Evolutionary conservation across 2,329 filamentous ascomycete species (phyloP).

Genomic region (Ceratocystis ficicola): DNA sequence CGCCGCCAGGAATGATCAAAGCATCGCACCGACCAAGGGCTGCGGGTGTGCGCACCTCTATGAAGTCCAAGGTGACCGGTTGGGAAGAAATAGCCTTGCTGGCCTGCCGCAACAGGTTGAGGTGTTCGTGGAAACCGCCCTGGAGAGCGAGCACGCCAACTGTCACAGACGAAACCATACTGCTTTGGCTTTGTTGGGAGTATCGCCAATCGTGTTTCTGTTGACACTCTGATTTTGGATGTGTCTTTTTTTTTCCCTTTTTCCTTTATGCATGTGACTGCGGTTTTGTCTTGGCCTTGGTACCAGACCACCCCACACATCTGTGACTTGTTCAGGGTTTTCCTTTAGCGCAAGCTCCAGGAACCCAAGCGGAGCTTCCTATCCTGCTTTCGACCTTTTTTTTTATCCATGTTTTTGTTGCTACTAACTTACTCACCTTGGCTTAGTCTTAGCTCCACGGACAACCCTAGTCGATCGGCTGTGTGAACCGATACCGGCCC

Average conservation of each 20-base stretch:
- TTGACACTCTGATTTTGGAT: neutral
- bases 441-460: neutral
- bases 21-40: slow-evolving; percentile 66
- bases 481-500: slow-evolving; percentile 10
- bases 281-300: no score
- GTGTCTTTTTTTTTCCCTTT: neutral
- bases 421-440: neutral
- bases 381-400: neutral
- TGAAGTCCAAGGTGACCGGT: slow-evolving; percentile 41
- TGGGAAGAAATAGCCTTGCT: slow-evolving; percentile 36
- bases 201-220: neutral
- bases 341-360: neutral
- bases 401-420: neutral
- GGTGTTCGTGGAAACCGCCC: slow-evolving; percentile 83
- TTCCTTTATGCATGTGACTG: no score
- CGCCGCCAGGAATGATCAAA: slow-evolving; percentile 82
- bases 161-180: slow-evolving; percentile 31
- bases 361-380: slow-evolving; percentile 9
- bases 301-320: no score
- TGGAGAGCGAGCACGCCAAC: slow-evolving; percentile 65
- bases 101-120: slow-evolving; percentile 61
- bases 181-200: neutral
- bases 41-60: slow-evolving; percentile 64
- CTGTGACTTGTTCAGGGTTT: neutral
- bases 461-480: neutral